Percentiles rank a stretch among this genome's conserved stretches.
Evolutionary conservation across 441 rosid genomes (phyloP).

Genomic region (Erysimum pusillum): DNA sequence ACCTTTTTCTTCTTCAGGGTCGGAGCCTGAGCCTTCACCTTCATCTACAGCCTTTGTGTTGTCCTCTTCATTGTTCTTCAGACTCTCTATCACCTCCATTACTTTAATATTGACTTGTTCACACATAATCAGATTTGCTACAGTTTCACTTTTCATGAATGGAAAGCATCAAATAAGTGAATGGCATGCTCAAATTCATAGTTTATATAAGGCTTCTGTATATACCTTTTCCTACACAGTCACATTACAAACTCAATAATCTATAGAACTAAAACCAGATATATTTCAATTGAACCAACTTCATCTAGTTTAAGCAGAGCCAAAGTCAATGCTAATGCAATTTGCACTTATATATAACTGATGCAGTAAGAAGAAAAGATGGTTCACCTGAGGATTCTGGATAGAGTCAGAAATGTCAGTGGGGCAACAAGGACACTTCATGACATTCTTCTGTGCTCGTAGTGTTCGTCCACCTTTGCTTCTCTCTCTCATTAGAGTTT

Average conservation of each 20-base stretch:
- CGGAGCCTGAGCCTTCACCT: background rate
- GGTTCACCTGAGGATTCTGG: constrained; percentile 61
- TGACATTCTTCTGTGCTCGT: constrained; percentile 63
- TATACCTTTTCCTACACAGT: background rate
- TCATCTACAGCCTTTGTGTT: background rate
- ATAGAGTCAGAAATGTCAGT: constrained; percentile 71
- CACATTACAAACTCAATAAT: background rate
- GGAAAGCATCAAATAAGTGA: background rate
- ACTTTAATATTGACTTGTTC: constrained; percentile 68
- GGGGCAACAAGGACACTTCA: constrained; percentile 74
- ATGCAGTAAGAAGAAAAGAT: too few relatives aligned
- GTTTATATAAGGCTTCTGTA: background rate
- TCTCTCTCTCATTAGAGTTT: constrained; percentile 54
- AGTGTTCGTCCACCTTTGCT: constrained; percentile 62
- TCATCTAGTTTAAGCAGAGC: background rate
- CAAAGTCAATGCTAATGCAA: background rate
- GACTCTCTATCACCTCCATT: constrained; percentile 61
- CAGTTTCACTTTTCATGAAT: background rate
- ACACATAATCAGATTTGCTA: background rate
- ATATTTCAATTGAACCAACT: background rate
- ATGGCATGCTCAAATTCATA: background rate
- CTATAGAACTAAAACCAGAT: background rate
- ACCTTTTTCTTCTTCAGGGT: too few relatives aligned
- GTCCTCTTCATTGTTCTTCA: constrained; percentile 41
- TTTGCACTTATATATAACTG: too few relatives aligned